Base-by-base conservation (phyloP, 2,329 filamentous ascomycete species). In the Didymella pomorum region DNA sequence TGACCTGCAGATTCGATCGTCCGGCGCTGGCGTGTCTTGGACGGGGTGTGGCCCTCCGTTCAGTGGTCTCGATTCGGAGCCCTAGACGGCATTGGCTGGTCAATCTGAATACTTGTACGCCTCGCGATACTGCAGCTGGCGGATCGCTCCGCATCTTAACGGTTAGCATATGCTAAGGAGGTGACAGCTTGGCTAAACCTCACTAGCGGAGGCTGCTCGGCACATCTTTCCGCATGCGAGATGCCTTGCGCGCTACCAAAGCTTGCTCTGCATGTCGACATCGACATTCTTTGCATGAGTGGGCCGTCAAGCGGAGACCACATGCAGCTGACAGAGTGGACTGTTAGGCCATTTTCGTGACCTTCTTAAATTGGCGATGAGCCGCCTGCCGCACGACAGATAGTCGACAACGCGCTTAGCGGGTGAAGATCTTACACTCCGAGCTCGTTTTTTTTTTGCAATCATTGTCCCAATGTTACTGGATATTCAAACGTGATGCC, bases 101-200 rank as follows among this genome's bases (percentile, higher is more conserved):
- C 60, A 58, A 69, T 70, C 55, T 60, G 52, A 53, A 61, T 52
- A 46, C 63, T 42, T 56, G 56, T 58, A 63, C 54, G 64, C 61
- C 61, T 48, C 47, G 56, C 64, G 60, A 64, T 59, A 53, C 57
- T 64, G 62, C 63, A 62, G 61, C 64, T 48, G 63, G 61, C 71
- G 68, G 68, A 68, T 74, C 68, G 67, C 68, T 69, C 71, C 71
- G 70, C 68, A 65, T 67, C 58, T 67, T 59, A 66, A 65, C 61
- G 58, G 59, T 61, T 62, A 63, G 60, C 60, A 60, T 58, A 58
- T 66, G 42, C 31, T 56, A 60, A 46, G 57, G 54, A 60, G 46
- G 60, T 56, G 62, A 65, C 58, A 56, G 51, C 63, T 71, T 71
- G 67, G 65, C 66, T 28, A 47, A 46, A 48, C 50, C 50, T 55